Evolutionary conservation across 306 rosid genomes (phyloP), one percentile per base, ranked within the genome.

Genomic region (Quercus cerris): DNA sequence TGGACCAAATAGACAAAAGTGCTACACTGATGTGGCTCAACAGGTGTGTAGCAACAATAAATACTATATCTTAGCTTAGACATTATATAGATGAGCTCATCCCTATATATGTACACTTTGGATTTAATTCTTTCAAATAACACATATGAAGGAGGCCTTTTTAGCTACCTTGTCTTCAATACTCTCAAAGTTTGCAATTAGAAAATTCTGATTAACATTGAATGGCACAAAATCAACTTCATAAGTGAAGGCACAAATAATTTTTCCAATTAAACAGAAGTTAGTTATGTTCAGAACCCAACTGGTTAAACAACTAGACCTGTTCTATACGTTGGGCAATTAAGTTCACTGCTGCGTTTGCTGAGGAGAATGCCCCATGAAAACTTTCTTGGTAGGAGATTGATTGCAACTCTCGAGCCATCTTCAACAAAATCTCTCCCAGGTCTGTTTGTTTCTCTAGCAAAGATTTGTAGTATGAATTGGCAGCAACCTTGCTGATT

Each of bases 301-400:
- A 75, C 12, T 11, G 19, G 23, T 61, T 52, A 22, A 44, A 72
- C 71, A 75, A 49, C 14, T 69, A 77, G 69, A 75, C 75, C 67
- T 82, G 84, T 80, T 87, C 90, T 72, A 89, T 88, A 73, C 97
- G 85, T 78, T 89, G 91, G 9, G 84, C 86, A 78, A 95, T 93
- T 76, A 95, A 89, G 88, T 70, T 89, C 71, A 95, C 83, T 18
- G 99, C 98, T 11, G 99, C 98, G 82, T 95, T 95, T 68, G 99
- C 99, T 11, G 99, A 85, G 6, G 99, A 89, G 88, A 91, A 95
- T 3, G 98, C 93, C 2, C 99, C 99, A 25, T 95, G 98, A 81
- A 95, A 95, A 84, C 99, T 95, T 76, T 95, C 99, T 61, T 90
- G 93, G 33, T 95, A 95, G 25, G 97, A 91, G 83, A 95, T 82